Evolutionary conservation across 2,329 filamentous ascomycete species (phyloP).

Genomic region (Pyrenophora graminea): DNA sequence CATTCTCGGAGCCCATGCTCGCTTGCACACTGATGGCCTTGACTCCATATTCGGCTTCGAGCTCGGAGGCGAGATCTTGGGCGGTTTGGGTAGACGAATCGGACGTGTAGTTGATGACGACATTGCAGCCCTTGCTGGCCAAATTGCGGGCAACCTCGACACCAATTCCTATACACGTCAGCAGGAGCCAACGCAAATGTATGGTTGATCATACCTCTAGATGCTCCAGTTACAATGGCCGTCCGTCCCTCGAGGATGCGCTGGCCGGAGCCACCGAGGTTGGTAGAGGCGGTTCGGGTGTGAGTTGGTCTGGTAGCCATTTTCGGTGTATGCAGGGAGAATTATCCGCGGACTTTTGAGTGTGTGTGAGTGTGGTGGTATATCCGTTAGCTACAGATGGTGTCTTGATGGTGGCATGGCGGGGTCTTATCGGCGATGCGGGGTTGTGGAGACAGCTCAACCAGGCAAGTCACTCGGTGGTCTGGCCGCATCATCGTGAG

Average conservation of each 20-base stretch:
- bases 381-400: not conserved
- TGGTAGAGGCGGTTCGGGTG: conserved; percentile 47
- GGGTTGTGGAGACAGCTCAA: conserved; percentile 23
- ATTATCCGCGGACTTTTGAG: conserved; percentile 2
- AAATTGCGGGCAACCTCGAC: conserved; percentile 69
- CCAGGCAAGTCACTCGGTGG: conserved; percentile 21
- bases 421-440: conserved; percentile 25
- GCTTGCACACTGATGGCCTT: conserved; percentile 68
- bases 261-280: conserved; percentile 37
- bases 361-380: not conserved
- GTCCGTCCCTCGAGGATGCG: conserved; percentile 69
- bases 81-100: conserved; percentile 60
- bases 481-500: conserved; percentile 16
- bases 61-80: conserved; percentile 58
- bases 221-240: conserved; percentile 78
- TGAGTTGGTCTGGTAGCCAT: conserved; percentile 47
- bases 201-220: conserved; percentile 62
- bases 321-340: conserved; percentile 6
- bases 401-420: conserved; percentile 28
- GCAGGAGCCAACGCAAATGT: not conserved
- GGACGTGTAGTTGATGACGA: conserved; percentile 74
- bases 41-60: conserved; percentile 63
- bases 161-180: conserved; percentile 67
- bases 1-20: conserved; percentile 67
- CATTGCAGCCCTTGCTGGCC: conserved; percentile 70